Conservation (phyloP, 345 rosid species). For the Cardiospermum halicacabum region DNA sequence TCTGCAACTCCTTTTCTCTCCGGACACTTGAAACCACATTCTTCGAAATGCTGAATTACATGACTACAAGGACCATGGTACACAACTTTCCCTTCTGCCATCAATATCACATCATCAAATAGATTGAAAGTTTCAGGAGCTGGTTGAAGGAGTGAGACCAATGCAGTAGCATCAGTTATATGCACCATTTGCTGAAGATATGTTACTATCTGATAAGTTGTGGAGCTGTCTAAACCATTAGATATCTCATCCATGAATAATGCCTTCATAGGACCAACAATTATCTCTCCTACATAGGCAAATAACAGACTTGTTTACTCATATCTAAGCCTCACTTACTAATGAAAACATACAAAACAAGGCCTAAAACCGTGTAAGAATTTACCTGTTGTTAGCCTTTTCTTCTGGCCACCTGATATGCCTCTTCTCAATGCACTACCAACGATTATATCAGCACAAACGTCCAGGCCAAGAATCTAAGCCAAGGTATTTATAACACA, state of each 20-base stretch:
- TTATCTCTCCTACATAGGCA: conserved; percentile 35
- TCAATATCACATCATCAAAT: conserved; percentile 47
- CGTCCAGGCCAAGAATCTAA: conserved; percentile 41
- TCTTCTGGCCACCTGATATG: conserved; percentile 43
- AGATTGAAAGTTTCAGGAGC: conserved; percentile 54
- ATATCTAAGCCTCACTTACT: no score
- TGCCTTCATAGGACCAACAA: conserved; percentile 48
- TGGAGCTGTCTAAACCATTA: conserved; percentile 54
- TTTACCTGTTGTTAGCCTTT: conserved; percentile 35
- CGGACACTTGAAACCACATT: conserved; percentile 50
- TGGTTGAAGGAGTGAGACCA: conserved; percentile 60
- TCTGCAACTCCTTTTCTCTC: conserved; percentile 47
- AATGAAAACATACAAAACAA: neutral
- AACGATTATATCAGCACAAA: conserved; percentile 33
- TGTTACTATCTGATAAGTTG: conserved; percentile 46
- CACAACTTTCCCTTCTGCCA: conserved; percentile 49
- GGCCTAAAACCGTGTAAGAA: neutral
- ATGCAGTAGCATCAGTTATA: conserved; percentile 32
- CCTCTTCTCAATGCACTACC: conserved; percentile 35
- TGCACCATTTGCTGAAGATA: conserved; percentile 42
- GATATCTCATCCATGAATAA: conserved; percentile 57
- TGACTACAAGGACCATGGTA: conserved; percentile 41
- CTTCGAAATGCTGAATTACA: conserved; percentile 39
- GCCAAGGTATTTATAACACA: neutral
- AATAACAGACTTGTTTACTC: neutral